Percentiles rank a stretch among this genome's conserved stretches.
These are phyloP conservation scores for Trichosporon faecale DNA, from an alignment of 1,284 basidiomycete genomes.

Conservation along the genomic window DNA sequence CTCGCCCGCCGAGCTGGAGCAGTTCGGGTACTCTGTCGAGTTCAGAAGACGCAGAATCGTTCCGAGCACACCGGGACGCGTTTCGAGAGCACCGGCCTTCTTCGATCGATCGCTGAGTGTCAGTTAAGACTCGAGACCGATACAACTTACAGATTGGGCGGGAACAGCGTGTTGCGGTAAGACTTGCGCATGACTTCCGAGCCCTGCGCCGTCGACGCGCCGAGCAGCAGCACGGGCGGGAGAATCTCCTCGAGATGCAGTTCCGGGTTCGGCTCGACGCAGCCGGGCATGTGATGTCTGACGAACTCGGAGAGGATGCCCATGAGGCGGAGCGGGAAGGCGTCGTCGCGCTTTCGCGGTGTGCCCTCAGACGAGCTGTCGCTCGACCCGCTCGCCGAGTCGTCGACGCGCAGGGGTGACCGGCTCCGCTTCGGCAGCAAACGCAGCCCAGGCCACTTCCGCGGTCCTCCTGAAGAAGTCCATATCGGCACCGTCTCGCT, in stretches of 20 bases:
- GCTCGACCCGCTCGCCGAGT: not conserved
- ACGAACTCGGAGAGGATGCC: slow-evolving; percentile 35
- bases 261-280: slow-evolving; percentile 30
- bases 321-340: slow-evolving; percentile 31
- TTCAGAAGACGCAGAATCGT: slow-evolving; percentile 72
- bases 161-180: slow-evolving; percentile 66
- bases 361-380: not conserved
- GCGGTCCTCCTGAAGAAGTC: slow-evolving; percentile 20
- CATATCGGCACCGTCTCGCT: slow-evolving; percentile 36
- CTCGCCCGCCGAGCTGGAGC: slow-evolving; percentile 77
- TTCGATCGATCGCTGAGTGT: slow-evolving; percentile 62
- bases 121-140: not conserved
- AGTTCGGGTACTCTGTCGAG: slow-evolving; percentile 65
- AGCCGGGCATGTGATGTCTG: slow-evolving; percentile 30
- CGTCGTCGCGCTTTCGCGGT: slow-evolving; percentile 21
- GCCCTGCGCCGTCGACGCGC: slow-evolving; percentile 65
- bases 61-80: slow-evolving; percentile 68
- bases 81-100: slow-evolving; percentile 61
- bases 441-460: not conserved
- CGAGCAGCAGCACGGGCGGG: slow-evolving; percentile 68
- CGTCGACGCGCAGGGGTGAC: not conserved
- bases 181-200: slow-evolving; percentile 60
- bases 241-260: slow-evolving; percentile 68
- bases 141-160: slow-evolving; percentile 60
- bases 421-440: not conserved